Percentiles rank a stretch among this genome's conserved stretches.
Evolutionary conservation across 495 filamentous ascomycete genomes (phyloP).

Genomic region (Penicillium antarcticum): DNA sequence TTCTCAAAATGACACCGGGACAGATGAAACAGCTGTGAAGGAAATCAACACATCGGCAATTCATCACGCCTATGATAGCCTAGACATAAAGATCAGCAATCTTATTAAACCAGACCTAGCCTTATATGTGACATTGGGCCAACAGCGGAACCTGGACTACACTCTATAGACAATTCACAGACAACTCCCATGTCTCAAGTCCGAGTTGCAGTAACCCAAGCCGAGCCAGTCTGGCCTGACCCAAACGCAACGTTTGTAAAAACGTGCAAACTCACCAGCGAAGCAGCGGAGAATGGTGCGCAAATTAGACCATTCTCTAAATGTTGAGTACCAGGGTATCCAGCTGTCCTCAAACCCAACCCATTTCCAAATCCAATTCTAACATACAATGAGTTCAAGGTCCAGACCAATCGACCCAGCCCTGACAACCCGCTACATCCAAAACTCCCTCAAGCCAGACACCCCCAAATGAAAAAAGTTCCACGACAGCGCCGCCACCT

Average conservation of each 20-base stretch:
- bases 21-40: too few species aligned
- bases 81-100: too few species aligned
- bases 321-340: conserved; percentile 55
- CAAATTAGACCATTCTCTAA: conserved; percentile 52
- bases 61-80: too few species aligned
- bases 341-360: too few species aligned
- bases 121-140: too few species aligned
- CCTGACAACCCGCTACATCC: conserved; percentile 44
- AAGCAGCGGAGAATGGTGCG: conserved; percentile 49
- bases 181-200: conserved; percentile 10
- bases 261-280: conserved; percentile 47
- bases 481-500: conserved; percentile 30
- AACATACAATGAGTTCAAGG: conserved; percentile 22
- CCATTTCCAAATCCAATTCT: conserved; percentile 7
- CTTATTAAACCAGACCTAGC: too few species aligned
- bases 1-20: too few species aligned
- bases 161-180: too few species aligned
- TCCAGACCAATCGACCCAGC: conserved; percentile 41
- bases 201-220: conserved; percentile 47
- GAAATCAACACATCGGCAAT: too few species aligned
- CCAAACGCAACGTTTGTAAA: conserved; percentile 46
- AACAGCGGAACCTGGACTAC: too few species aligned
- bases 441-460: conserved; percentile 43
- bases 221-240: conserved; percentile 55
- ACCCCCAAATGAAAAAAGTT: conserved; percentile 49